phyloP scores from a whole-genome alignment of 2,329 filamentous ascomycete species.

The Ophiosphaerella herpotricha region DNA sequence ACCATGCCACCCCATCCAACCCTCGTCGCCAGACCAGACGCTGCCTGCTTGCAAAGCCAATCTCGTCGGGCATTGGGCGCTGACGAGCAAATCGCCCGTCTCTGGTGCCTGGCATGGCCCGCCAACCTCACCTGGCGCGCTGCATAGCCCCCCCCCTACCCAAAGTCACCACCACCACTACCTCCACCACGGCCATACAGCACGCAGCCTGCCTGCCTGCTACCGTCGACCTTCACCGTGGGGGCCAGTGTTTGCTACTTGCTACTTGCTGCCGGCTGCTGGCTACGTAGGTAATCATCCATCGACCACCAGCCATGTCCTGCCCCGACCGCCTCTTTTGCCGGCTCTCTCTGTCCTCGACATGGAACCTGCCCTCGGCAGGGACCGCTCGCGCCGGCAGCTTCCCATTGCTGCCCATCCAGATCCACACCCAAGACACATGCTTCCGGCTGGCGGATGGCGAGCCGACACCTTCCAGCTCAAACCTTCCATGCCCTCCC shows the following conservation, averaged over 20 bases:
- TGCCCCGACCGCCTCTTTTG: neutral
- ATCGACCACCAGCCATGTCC: neutral
- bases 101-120: conserved; percentile 23
- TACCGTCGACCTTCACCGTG: no score
- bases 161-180: no score
- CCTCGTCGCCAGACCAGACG: neutral
- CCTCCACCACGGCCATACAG: no score
- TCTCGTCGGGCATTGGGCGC: conserved; percentile 34
- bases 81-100: conserved; percentile 23
- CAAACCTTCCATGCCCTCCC: conserved; percentile 7
- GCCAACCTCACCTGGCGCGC: conserved; percentile 1
- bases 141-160: conserved; percentile 27
- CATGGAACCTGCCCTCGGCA: neutral
- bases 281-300: no score
- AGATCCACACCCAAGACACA: conserved; percentile 19
- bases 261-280: no score
- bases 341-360: neutral
- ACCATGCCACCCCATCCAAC: conserved; percentile 8
- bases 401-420: conserved; percentile 32
- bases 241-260: no score
- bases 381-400: conserved; percentile 18
- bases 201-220: no score
- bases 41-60: conserved; percentile 15
- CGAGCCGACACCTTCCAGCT: neutral
- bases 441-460: conserved; percentile 14